Base-by-base conservation (phyloP, 352 stramenopile genomes). In the Pythium insidiosum region DNA sequence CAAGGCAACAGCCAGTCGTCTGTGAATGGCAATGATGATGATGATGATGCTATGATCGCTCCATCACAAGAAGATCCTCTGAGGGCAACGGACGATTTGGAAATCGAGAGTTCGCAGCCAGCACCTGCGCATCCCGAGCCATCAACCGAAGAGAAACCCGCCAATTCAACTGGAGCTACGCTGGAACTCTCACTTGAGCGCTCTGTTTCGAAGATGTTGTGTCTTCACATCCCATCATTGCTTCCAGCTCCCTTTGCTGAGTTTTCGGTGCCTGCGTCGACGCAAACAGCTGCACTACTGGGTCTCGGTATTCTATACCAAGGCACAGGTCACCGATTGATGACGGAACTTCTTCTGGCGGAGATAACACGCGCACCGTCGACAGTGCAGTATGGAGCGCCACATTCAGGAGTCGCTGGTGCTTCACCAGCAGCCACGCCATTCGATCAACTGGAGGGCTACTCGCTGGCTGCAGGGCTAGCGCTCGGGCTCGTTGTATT, bases 191-290 rank as follows among this genome's bases (percentile, higher is more conserved):
- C 71, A 1, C 56, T 94, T 7, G 78, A 93, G 44, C 76, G 91
- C 20, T 90, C 88, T 5, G 84, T 98, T 0, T 97, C 88, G 3
- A 98, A 99, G 73, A 98, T 98, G 90, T 67, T 99, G 2, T 99
- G 93, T 61, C 74, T 99, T 21, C 95, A 99, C 63, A 93, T 99
- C 51, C 96, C 95, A 5, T 97, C 91, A 11, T 68, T 99, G 19
- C 78, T 98, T 3, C 95, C 94, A 13, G 68, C 88, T 19, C 86
- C 93, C 24, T 98, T 98, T 53, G 82, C 87, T 19, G 87, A 97
- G 19, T 97, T 99, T 63, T 97, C 98, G 43, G 89, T 98, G 5
- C 88, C 95, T 5, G 81, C 84, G 18, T 85, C 93, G 7, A 97
- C 96, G 18, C 95, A 99, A 56, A 89, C 88, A 11, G 94, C 95